Conservation (phyloP, 306 rosid species). For the Prunus mira region DNA sequence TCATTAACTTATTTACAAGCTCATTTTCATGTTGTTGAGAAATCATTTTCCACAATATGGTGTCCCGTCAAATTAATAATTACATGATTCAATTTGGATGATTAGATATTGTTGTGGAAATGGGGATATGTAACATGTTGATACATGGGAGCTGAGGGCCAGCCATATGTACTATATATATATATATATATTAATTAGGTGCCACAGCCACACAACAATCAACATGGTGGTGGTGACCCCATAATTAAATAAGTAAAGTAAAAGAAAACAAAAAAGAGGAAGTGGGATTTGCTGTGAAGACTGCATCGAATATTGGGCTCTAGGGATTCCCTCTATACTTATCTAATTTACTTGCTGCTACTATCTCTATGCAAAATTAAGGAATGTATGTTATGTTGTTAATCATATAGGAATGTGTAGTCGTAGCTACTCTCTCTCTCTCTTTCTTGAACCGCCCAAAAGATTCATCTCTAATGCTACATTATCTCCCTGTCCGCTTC, state of each 20-base stretch:
- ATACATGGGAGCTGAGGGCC: not conserved
- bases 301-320: constrained; percentile 57
- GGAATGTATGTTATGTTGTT: not conserved
- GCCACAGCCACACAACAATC: not conserved
- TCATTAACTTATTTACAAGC: not conserved
- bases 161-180: not conserved
- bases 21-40: not conserved
- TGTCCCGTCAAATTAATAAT: constrained; percentile 15
- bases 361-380: constrained; percentile 11
- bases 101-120: not conserved
- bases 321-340: constrained; percentile 71
- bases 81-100: not conserved
- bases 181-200: no score
- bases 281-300: constrained; percentile 62
- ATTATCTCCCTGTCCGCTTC: constrained; percentile 48
- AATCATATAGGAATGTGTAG: not conserved
- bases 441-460: constrained; percentile 57
- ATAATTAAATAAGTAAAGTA: not conserved
- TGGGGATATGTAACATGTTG: not conserved
- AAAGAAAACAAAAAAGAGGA: constrained; percentile 18
- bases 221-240: not conserved
- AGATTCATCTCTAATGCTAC: constrained; percentile 50
- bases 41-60: not conserved
- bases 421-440: not conserved
- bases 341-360: constrained; percentile 10